Conservation (phyloP, 1,284 basidiomycete species). For the Takashimella tepidaria region DNA sequence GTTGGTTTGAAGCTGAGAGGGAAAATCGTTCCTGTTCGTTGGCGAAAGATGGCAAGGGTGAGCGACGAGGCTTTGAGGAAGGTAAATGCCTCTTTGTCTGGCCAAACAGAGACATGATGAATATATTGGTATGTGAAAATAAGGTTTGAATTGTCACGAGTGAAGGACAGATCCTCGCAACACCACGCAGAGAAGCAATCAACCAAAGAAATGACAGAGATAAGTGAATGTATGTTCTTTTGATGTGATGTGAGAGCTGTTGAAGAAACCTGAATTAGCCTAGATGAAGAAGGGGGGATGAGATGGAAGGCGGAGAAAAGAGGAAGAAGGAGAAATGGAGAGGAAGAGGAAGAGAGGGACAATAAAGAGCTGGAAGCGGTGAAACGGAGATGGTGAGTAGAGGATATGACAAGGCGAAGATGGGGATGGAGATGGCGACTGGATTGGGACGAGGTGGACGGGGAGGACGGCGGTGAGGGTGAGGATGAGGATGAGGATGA, state of each 20-base stretch:
- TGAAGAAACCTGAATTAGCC: too few relatives aligned
- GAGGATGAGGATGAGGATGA: background rate
- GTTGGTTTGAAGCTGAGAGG: slow-evolving; percentile 16
- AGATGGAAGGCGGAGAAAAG: background rate
- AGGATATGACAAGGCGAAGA: background rate
- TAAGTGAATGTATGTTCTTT: background rate
- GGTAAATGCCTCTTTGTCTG: slow-evolving; percentile 43
- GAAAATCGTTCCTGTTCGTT: slow-evolving; percentile 38
- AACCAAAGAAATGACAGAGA: slow-evolving; percentile 1
- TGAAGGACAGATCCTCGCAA: too few relatives aligned
- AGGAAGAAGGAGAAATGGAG: background rate
- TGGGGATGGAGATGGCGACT: background rate
- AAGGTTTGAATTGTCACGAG: too few relatives aligned
- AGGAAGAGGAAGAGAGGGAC: background rate
- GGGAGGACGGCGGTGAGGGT: background rate
- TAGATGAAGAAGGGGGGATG: background rate
- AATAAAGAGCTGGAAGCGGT: background rate
- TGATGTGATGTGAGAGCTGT: background rate
- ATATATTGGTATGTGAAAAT: too few relatives aligned
- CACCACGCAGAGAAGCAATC: too few relatives aligned
- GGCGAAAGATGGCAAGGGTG: slow-evolving; percentile 41
- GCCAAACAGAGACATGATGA: slow-evolving; percentile 47
- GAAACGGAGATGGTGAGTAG: background rate
- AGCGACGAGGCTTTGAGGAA: slow-evolving; percentile 35
- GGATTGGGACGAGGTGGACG: background rate